These are phyloP conservation scores for Dissoconium aciculare DNA, from an alignment of 2,329 filamentous ascomycete species.

Conservation along the genomic window DNA sequence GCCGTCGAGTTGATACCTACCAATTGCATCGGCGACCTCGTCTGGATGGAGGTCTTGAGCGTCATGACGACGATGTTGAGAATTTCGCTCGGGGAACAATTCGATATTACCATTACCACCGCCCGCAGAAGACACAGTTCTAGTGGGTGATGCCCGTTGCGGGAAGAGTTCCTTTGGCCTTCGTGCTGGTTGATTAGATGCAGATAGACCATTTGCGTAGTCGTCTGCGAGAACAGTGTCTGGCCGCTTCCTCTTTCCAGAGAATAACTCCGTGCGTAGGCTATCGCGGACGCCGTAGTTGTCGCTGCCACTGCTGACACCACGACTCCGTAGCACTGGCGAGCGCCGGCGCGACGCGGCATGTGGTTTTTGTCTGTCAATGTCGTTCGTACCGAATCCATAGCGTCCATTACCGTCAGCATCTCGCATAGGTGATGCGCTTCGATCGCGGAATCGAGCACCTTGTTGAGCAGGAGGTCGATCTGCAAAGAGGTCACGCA, in stretches of 20 bases:
- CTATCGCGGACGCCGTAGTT: slow-evolving; percentile 15
- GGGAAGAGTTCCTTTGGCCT: slow-evolving; percentile 14
- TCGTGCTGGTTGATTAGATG: neutral
- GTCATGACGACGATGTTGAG: slow-evolving; percentile 32
- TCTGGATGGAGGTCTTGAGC: slow-evolving; percentile 24
- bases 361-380: slow-evolving; percentile 33
- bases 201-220: slow-evolving; percentile 6
- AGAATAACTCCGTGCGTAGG: slow-evolving; percentile 29
- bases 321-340: slow-evolving; percentile 15
- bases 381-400: too few relatives aligned
- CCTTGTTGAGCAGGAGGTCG: slow-evolving; percentile 12
- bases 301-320: slow-evolving; percentile 6
- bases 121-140: slow-evolving; percentile 1
- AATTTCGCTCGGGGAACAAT: slow-evolving; percentile 27
- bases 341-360: slow-evolving; percentile 30
- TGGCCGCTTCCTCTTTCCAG: slow-evolving; percentile 16
- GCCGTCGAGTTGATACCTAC: slow-evolving; percentile 13
- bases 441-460: slow-evolving; percentile 43
- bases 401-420: slow-evolving; percentile 35
- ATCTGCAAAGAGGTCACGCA: slow-evolving; percentile 23
- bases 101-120: slow-evolving; percentile 11
- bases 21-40: slow-evolving; percentile 14
- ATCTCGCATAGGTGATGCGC: slow-evolving; percentile 41
- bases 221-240: slow-evolving; percentile 7
- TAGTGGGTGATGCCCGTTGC: slow-evolving; percentile 12